phyloP scores from a whole-genome alignment of 331 rosid genomes.

The Rosa hybrid region DNA sequence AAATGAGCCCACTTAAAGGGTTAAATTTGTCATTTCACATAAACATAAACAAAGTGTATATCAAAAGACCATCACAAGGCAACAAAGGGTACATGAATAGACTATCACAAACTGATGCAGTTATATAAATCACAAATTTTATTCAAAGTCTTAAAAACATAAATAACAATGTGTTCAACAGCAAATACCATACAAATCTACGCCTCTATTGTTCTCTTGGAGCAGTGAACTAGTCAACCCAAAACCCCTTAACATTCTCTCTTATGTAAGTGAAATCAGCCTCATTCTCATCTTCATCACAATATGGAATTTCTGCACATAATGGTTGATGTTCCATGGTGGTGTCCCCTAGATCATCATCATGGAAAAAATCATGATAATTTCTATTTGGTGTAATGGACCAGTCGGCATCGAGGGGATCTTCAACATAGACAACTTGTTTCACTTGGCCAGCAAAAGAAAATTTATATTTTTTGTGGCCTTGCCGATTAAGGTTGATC shows the following conservation, averaged over 20 bases:
- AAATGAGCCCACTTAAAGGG: too few relatives aligned
- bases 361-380: neutral
- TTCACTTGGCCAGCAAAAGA: neutral
- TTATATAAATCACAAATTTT: too few relatives aligned
- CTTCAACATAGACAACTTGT: neutral
- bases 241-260: neutral
- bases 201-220: neutral
- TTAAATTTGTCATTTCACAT: too few relatives aligned
- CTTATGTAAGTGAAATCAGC: neutral
- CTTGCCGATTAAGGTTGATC: neutral
- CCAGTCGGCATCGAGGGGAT: neutral
- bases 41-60: too few relatives aligned
- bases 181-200: too few relatives aligned
- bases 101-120: too few relatives aligned
- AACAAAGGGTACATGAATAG: too few relatives aligned
- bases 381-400: neutral
- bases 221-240: neutral
- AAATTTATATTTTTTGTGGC: neutral
- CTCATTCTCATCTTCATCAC: too few relatives aligned
- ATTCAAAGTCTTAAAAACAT: too few relatives aligned
- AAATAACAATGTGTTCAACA: too few relatives aligned
- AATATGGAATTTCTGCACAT: neutral
- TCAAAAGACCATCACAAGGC: too few relatives aligned
- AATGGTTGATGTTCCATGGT: neutral
- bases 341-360: neutral